phyloP scores from a whole-genome alignment of 2,329 filamentous ascomycete genomes.

The Calonectria naviculata region DNA sequence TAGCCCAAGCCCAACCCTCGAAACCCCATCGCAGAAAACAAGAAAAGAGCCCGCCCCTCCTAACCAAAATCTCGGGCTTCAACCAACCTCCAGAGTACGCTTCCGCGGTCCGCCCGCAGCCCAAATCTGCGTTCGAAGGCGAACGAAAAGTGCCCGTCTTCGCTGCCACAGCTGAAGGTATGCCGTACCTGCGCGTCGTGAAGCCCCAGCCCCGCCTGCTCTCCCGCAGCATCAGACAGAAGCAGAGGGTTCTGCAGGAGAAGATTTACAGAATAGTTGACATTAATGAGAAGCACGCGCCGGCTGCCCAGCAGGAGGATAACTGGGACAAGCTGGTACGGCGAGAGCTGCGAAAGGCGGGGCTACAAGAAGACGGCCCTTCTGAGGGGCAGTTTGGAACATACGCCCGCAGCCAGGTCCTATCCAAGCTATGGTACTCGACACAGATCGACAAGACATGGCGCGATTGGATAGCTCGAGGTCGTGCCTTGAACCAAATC shows the following conservation, averaged over 20 bases:
- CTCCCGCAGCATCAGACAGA: slow-evolving; percentile 66
- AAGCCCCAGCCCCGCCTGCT: slow-evolving; percentile 74
- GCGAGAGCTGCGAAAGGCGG: slow-evolving; percentile 36
- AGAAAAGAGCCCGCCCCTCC: slow-evolving; percentile 35
- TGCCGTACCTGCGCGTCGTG: slow-evolving; percentile 74
- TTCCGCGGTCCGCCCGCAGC: slow-evolving; percentile 58
- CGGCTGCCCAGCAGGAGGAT: slow-evolving; percentile 55
- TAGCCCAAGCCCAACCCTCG: slow-evolving; percentile 25
- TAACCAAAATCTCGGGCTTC: slow-evolving; percentile 47
- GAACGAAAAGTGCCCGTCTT: slow-evolving; percentile 65
- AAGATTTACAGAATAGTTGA: slow-evolving; percentile 51
- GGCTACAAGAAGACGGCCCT: background rate
- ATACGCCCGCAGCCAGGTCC: slow-evolving; percentile 44
- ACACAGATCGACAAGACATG: slow-evolving; percentile 44
- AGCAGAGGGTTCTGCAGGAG: slow-evolving; percentile 55
- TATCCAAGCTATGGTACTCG: slow-evolving; percentile 47
- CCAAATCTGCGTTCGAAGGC: slow-evolving; percentile 54
- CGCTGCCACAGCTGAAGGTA: slow-evolving; percentile 60
- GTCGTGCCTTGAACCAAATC: slow-evolving; percentile 53
- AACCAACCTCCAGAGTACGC: slow-evolving; percentile 59
- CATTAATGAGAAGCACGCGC: slow-evolving; percentile 51
- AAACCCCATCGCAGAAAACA: slow-evolving; percentile 12
- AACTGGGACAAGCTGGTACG: slow-evolving; percentile 57
- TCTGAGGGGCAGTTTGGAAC: slow-evolving; percentile 31
- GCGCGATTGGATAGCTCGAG: slow-evolving; percentile 54